Evolutionary conservation across 106 monocot genomes (phyloP).

Genomic region (Triglochin maritima): DNA sequence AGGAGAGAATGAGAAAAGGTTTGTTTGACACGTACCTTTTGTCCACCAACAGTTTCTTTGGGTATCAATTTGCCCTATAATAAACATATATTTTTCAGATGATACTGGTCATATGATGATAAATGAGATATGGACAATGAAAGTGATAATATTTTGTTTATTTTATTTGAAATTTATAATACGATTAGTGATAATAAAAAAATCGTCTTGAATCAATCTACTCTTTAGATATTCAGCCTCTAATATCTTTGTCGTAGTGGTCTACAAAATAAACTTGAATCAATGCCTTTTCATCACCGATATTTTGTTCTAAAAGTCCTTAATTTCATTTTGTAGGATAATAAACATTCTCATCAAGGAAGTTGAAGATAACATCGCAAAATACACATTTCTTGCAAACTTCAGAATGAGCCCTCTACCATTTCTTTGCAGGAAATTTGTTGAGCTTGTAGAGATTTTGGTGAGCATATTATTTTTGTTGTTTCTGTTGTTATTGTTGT

Average conservation of each 20-base stretch:
- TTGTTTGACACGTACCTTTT: neutral
- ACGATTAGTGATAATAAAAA: no score
- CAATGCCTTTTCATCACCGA: neutral
- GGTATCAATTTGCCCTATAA: no score
- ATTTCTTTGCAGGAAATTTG: constrained; percentile 69
- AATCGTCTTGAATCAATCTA: no score
- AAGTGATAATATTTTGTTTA: no score
- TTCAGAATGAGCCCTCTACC: constrained; percentile 87
- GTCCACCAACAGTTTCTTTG: no score
- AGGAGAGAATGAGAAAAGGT: constrained; percentile 98
- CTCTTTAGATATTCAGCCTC: no score
- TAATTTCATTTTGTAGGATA: constrained; percentile 35
- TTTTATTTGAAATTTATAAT: no score
- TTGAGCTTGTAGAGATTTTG: constrained; percentile 79
- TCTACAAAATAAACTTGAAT: no score
- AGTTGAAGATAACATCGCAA: constrained; percentile 72
- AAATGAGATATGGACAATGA: no score
- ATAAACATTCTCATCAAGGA: constrained; percentile 89
- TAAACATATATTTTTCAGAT: no score
- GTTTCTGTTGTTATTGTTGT: neutral
- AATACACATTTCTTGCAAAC: constrained; percentile 71
- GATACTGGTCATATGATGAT: no score
- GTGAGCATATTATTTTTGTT: constrained; percentile 24
- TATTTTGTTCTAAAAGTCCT: neutral
- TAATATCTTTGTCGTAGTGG: no score